Conservation (phyloP, 805 yeast genomes). For the Yarrowia sp. region DNA sequence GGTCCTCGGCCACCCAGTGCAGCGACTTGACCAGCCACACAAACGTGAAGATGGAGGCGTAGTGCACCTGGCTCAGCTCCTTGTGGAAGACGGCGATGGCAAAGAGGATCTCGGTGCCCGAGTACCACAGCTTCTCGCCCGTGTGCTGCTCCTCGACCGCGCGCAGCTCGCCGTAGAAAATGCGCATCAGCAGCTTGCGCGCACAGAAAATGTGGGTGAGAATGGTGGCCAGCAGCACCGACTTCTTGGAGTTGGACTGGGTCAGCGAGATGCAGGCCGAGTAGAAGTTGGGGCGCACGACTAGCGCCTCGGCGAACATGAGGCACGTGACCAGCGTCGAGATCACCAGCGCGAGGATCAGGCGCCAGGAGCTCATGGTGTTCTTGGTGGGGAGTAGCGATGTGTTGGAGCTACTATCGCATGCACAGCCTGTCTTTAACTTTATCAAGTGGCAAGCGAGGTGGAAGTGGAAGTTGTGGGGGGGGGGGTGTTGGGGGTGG, state of each 20-base stretch:
- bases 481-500: no score
- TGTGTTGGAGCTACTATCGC: background rate
- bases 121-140: slow-evolving; percentile 61
- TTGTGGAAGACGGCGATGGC: slow-evolving; percentile 54
- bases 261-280: slow-evolving; percentile 51
- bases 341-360: slow-evolving; percentile 18
- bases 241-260: slow-evolving; percentile 51
- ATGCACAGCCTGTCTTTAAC: slow-evolving; percentile 14
- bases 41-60: slow-evolving; percentile 23
- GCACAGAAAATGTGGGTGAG: slow-evolving; percentile 29
- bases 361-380: slow-evolving; percentile 17
- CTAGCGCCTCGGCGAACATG: slow-evolving; percentile 43
- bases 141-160: slow-evolving; percentile 73
- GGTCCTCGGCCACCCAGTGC: slow-evolving; percentile 67
- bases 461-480: no score
- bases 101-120: slow-evolving; percentile 58
- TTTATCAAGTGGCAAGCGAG: background rate
- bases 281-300: slow-evolving; percentile 49
- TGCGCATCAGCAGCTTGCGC: slow-evolving; percentile 29
- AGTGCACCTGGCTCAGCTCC: slow-evolving; percentile 40
- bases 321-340: slow-evolving; percentile 39
- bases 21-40: slow-evolving; percentile 21
- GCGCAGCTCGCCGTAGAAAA: slow-evolving; percentile 68
- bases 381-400: background rate
- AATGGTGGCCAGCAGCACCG: slow-evolving; percentile 40